These are phyloP conservation scores for Phyllostachys edulis DNA, from an alignment of 176 grass and related monocot species.

Conservation along the genomic window DNA sequence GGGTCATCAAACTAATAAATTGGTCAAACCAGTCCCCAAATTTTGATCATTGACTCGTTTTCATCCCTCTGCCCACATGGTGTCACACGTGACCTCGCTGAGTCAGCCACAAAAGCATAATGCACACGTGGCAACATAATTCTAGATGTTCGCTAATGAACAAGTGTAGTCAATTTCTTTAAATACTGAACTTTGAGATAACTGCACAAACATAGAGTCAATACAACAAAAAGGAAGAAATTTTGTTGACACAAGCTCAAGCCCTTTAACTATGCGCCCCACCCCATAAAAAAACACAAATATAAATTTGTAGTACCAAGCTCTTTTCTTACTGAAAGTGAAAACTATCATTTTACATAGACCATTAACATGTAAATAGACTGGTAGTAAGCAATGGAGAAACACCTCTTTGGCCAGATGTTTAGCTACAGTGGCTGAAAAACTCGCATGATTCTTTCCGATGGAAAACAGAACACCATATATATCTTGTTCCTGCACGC, in stretches of 20 bases:
- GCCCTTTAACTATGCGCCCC: too few relatives aligned
- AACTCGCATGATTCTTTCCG: slow-evolving; percentile 70
- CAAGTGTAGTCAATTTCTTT: background rate
- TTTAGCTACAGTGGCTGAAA: slow-evolving; percentile 73
- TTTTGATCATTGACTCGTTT: too few relatives aligned
- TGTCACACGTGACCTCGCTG: too few relatives aligned
- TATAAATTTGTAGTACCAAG: background rate
- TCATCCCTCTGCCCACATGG: too few relatives aligned
- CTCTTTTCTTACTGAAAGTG: background rate
- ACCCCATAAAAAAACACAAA: background rate
- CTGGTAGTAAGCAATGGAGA: background rate
- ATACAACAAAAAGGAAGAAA: background rate
- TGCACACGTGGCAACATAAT: too few relatives aligned
- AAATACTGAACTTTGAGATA: background rate
- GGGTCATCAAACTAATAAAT: too few relatives aligned
- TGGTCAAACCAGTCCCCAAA: too few relatives aligned
- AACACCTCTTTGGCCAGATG: slow-evolving; percentile 82
- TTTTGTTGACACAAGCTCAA: too few relatives aligned
- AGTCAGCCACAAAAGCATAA: too few relatives aligned
- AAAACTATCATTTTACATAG: background rate
- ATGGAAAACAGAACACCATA: slow-evolving; percentile 69
- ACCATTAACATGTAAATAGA: slow-evolving; percentile 24
- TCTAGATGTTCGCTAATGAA: background rate
- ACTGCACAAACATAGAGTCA: background rate
- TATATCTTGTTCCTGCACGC: slow-evolving; percentile 80